Conservation (phyloP, 1,284 basidiomycete species). For the Porodaedalea pini region DNA sequence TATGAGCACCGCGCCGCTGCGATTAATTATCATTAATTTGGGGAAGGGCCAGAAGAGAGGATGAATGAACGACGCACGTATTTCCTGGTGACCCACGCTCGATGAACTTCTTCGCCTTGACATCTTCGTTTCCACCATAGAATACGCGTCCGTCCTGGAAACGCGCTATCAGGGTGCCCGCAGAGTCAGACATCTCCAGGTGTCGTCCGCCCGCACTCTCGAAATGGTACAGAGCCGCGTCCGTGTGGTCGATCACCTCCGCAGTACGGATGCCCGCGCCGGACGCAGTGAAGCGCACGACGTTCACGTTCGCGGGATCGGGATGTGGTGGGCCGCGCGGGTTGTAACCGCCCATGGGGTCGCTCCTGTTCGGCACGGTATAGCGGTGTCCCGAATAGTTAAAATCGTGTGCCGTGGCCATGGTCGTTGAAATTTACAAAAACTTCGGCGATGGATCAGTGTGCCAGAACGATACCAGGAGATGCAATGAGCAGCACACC, state of each 20-base stretch:
- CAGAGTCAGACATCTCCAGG: background rate
- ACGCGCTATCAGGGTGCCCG: background rate
- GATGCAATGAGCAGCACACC: too few species aligned
- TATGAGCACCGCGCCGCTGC: slow-evolving; percentile 8
- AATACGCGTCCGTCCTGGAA: slow-evolving; percentile 1
- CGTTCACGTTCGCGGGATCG: background rate
- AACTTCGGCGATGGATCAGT: background rate
- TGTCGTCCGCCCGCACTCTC: background rate
- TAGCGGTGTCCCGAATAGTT: background rate
- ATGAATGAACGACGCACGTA: slow-evolving; percentile 5
- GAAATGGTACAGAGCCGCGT: slow-evolving; percentile 2
- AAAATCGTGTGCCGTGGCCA: background rate
- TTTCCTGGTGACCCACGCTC: background rate
- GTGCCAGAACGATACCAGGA: too few species aligned
- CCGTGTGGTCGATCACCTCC: background rate
- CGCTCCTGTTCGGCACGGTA: background rate
- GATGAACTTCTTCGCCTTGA: slow-evolving; percentile 6
- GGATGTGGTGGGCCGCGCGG: background rate
- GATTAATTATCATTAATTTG: background rate
- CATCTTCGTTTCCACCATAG: background rate
- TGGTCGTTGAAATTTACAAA: too few species aligned
- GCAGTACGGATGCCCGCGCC: background rate
- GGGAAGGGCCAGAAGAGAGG: background rate
- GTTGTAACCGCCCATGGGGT: background rate
- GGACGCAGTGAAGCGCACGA: slow-evolving; percentile 9